phyloP scores from a whole-genome alignment of 2,329 filamentous ascomycete species.

The Pseudogymnoascus sp. region DNA sequence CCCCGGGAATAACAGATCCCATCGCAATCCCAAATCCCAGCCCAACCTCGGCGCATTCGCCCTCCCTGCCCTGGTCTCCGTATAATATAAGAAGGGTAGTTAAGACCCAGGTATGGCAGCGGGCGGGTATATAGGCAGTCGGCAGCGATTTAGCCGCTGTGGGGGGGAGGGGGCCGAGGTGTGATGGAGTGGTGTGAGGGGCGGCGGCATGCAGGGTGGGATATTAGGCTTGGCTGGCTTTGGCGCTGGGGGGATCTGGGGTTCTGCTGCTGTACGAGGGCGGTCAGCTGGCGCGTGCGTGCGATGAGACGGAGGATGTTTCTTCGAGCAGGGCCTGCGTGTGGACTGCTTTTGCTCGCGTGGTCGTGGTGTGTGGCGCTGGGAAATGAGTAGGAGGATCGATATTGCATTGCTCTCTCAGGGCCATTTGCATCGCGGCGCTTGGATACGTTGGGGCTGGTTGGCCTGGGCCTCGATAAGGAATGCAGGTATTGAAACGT shows the following conservation, averaged over 20 bases:
- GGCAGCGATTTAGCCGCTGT: background rate
- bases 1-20: no score
- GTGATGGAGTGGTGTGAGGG: background rate
- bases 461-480: background rate
- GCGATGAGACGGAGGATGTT: background rate
- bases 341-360: no score
- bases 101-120: background rate
- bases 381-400: background rate
- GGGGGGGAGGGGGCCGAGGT: background rate
- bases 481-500: background rate
- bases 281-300: background rate
- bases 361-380: background rate
- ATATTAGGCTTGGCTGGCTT: background rate
- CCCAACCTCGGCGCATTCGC: background rate
- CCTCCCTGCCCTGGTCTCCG: background rate
- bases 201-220: background rate
- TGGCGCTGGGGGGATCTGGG: background rate
- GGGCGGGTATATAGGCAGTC: background rate
- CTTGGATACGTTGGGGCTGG: background rate
- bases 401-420: background rate
- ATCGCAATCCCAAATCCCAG: background rate
- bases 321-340: no score
- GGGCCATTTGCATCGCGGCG: background rate
- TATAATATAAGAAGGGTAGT: background rate
- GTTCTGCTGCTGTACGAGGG: background rate